Evolutionary conservation across 345 rosid genomes (phyloP).

Genomic region (Geranium rotundifolium): DNA sequence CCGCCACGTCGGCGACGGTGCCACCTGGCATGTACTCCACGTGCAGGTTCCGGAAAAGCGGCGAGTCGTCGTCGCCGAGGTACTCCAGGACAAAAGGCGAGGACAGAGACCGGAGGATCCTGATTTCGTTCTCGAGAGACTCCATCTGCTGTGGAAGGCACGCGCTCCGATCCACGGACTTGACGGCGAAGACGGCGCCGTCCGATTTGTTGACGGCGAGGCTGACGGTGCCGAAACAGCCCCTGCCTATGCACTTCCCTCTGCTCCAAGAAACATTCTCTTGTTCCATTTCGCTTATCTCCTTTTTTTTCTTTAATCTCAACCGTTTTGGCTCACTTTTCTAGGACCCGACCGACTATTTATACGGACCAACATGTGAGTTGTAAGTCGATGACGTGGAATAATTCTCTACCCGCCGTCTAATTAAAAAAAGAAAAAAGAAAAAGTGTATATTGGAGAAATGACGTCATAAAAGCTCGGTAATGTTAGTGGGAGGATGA

Average conservation of each 20-base stretch:
- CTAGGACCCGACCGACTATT: conserved; percentile 11
- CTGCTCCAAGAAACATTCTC: conserved; percentile 34
- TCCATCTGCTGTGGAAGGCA: conserved; percentile 25
- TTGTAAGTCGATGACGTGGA: not conserved
- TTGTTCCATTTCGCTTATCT: not conserved
- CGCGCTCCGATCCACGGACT: conserved; percentile 36
- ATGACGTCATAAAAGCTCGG: conserved; percentile 7
- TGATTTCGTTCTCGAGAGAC: conserved; percentile 48
- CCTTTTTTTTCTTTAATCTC: too few relatives aligned
- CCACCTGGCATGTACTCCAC: conserved; percentile 53
- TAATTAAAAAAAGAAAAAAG: not conserved
- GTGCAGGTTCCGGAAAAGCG: conserved; percentile 49
- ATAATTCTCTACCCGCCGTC: conserved; percentile 8
- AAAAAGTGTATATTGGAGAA: conserved; percentile 12
- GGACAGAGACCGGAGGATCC: conserved; percentile 32
- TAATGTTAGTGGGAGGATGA: not conserved
- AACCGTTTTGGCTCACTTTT: not conserved
- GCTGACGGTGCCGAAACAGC: conserved; percentile 51
- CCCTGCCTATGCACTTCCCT: conserved; percentile 43
- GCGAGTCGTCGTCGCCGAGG: conserved; percentile 41
- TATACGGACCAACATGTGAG: not conserved
- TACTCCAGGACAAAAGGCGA: conserved; percentile 37
- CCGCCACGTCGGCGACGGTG: conserved; percentile 37
- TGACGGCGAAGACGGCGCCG: conserved; percentile 50
- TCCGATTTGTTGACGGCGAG: conserved; percentile 20